A percentile compares a stretch with the other conserved stretches of the same genome.
These are phyloP conservation scores for Lactifluus volemus DNA, from an alignment of 768 basidiomycete genomes.

Conservation along the genomic window DNA sequence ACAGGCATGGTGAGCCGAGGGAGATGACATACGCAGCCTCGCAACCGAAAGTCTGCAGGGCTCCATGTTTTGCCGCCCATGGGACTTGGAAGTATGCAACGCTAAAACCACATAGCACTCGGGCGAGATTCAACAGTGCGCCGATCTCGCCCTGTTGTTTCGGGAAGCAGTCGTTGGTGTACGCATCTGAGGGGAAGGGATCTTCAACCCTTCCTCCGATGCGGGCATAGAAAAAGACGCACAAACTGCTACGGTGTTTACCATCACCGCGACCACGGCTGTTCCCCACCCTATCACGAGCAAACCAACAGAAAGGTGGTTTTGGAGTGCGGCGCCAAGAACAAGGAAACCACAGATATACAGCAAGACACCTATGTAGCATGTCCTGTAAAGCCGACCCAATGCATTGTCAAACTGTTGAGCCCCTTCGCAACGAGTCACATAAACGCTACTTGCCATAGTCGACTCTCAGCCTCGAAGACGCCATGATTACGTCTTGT, in stretches of 20 bases:
- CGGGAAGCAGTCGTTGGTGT: conserved; percentile 43
- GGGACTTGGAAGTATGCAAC: conserved; percentile 62
- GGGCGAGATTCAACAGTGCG: conserved; percentile 48
- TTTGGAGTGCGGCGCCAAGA: conserved; percentile 47
- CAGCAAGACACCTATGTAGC: conserved; percentile 50
- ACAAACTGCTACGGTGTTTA: conserved; percentile 57
- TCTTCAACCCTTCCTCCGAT: conserved; percentile 14
- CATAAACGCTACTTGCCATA: conserved; percentile 35
- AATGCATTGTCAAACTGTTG: not conserved
- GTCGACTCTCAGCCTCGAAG: conserved; percentile 47
- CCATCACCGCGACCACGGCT: conserved; percentile 45
- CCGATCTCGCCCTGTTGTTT: conserved; percentile 51
- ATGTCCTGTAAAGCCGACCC: conserved; percentile 34
- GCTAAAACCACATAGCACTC: conserved; percentile 50
- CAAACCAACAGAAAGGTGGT: conserved; percentile 42
- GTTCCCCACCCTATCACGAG: conserved; percentile 64
- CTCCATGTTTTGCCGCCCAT: conserved; percentile 53
- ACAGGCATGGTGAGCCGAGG: not conserved
- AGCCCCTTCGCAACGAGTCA: too few species aligned
- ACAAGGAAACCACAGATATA: conserved; percentile 54
- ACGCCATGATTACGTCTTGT: conserved; percentile 42
- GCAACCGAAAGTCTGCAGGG: conserved; percentile 51
- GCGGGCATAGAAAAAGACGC: conserved; percentile 23
- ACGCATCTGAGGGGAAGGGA: conserved; percentile 30
- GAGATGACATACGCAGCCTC: conserved; percentile 46